Evolutionary conservation across 1,284 basidiomycete genomes (phyloP), one percentile per base, ranked within the genome.

Genomic region (Irpex sp.): DNA sequence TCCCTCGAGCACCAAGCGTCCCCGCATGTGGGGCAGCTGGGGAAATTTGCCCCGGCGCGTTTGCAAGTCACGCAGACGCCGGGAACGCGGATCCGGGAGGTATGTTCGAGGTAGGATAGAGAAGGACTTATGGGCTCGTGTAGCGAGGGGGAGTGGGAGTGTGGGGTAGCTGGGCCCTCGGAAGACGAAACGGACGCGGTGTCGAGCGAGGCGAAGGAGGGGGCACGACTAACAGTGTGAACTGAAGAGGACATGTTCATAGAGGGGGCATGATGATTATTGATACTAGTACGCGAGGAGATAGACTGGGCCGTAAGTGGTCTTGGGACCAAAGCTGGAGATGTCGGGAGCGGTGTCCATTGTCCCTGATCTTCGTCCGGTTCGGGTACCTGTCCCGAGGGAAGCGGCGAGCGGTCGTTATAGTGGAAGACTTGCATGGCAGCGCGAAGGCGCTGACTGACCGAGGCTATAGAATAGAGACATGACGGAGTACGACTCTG

Each of bases 1-100:
- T 82, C 75, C 60, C 88, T 77, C 53, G 87, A 89, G 67, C 88
- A 90, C 86, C 87, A 90, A 72, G 75, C 80, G 56, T 82, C 79
- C 14, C 78, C 77, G 67, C 88, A 90, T 65, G 80, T 83, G 3
- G 81, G 76, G 70, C 88, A 90, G 36, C 80, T 79, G 10, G 88
- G 87, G 70, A 81, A 90, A 67, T 88, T 85, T 35, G 75, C 72
- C 0, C 88, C 88, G 2, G 68, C 62, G 66, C 80, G 83, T 49
- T 74, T 75, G 69, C 88, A 90, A 3, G 84, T 80, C 7, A 81
- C 78, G 66, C 88, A 90, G 33, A 72, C 66, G 37, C 66, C 62
- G 23, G 66, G 72, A 28, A 70, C 70, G 59, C 83, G 81, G 57
- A 88, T 72, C 64, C 75, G 83, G 7, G 87, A 88, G 37, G 75